A percentile compares a stretch with the other conserved stretches of the same genome.
phyloP scores from a whole-genome alignment of 768 basidiomycete species.

The Mycena epipterygia region DNA sequence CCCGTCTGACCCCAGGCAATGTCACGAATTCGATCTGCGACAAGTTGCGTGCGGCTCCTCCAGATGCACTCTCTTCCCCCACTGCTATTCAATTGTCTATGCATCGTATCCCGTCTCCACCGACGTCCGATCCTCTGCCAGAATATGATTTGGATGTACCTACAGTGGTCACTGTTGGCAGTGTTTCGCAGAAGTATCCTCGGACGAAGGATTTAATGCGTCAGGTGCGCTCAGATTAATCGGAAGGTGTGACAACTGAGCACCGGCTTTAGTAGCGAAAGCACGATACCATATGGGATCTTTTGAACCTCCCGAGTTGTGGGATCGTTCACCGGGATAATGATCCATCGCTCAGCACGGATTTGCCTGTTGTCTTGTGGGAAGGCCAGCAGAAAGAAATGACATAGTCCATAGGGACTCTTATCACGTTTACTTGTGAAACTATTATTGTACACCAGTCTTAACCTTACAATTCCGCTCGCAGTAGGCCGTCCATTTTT shows the following conservation, averaged over 20 bases:
- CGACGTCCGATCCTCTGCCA: conserved; percentile 26
- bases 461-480: neutral
- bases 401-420: conserved; percentile 21
- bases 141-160: conserved; percentile 6
- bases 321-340: conserved; percentile 25
- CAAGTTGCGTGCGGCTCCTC: neutral
- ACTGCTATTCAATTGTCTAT: neutral
- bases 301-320: conserved; percentile 33
- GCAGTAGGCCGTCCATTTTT: conserved; percentile 55
- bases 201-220: conserved; percentile 26
- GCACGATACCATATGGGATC: conserved; percentile 22
- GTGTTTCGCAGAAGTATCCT: conserved; percentile 21
- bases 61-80: conserved; percentile 1
- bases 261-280: conserved; percentile 32
- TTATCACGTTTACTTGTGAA: neutral
- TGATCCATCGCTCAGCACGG: neutral
- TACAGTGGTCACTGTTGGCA: neutral
- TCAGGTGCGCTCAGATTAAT: conserved; percentile 12
- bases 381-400: conserved; percentile 7
- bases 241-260: conserved; percentile 18
- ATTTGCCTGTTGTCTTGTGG: conserved; percentile 32
- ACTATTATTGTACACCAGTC: neutral
- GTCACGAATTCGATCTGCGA: neutral
- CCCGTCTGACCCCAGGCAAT: conserved; percentile 19
- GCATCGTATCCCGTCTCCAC: conserved; percentile 28